A percentile compares a stretch with the other conserved stretches of the same genome.
phyloP scores from a whole-genome alignment of 2,329 filamentous ascomycete species.

The Colletotrichum sp. region DNA sequence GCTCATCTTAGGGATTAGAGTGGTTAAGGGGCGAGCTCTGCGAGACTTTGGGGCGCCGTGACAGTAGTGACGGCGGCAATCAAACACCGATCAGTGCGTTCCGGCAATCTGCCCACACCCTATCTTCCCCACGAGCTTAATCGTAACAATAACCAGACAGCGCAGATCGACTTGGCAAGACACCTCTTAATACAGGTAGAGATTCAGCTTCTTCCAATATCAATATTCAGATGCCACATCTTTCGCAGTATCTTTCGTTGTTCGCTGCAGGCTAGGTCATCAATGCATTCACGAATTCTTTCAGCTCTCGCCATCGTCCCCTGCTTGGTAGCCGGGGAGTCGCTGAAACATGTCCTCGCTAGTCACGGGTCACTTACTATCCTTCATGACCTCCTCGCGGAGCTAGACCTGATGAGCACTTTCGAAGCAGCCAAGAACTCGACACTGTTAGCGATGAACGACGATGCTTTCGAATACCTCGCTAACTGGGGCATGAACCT shows the following conservation, averaged over 20 bases:
- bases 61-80: not conserved
- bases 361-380: not conserved
- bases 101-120: not conserved
- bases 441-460: not conserved
- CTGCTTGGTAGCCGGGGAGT: not conserved
- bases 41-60: not conserved
- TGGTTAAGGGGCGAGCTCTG: not conserved
- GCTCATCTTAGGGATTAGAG: not conserved
- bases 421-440: not conserved
- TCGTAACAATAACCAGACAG: not conserved
- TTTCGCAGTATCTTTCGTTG: fast-evolving
- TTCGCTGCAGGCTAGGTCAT: fast-evolving
- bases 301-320: not conserved
- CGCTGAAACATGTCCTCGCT: not conserved
- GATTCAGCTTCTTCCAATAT: not conserved
- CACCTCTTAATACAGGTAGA: not conserved
- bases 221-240: fast-evolving
- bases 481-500: not conserved
- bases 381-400: not conserved
- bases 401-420: not conserved
- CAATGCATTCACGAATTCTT: not conserved
- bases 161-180: not conserved
- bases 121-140: not conserved
- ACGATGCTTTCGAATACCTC: not conserved
- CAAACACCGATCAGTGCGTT: not conserved